Conservation (phyloP, 2,329 filamentous ascomycete species). For the Ascochyta viciae-villosae region DNA sequence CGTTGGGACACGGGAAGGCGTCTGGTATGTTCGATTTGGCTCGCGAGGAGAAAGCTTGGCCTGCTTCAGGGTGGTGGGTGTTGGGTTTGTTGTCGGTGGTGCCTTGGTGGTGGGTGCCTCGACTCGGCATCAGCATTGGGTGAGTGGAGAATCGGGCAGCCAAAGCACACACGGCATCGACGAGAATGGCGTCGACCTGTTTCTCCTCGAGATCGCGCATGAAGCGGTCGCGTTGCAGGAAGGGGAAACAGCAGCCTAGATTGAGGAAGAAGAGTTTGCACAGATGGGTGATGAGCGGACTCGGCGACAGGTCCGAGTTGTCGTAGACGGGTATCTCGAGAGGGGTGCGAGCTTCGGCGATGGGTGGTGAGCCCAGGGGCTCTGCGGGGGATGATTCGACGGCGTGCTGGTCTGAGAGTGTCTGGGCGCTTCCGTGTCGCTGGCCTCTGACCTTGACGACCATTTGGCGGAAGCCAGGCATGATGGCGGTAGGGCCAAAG, state of each 20-base stretch:
- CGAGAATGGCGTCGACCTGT: constrained; percentile 80
- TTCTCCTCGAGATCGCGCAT: constrained; percentile 80
- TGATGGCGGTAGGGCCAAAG: constrained; percentile 89
- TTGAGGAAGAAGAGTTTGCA: constrained; percentile 82
- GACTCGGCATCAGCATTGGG: constrained; percentile 59
- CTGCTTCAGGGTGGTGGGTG: constrained; percentile 67
- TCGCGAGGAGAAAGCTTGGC: constrained; percentile 78
- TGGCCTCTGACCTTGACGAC: constrained; percentile 76
- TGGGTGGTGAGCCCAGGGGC: constrained; percentile 37
- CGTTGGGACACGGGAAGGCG: constrained; percentile 80
- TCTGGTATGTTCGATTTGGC: constrained; percentile 85
- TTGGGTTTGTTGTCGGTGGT: constrained; percentile 25
- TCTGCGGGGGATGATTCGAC: constrained; percentile 47
- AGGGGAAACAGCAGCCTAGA: constrained; percentile 85
- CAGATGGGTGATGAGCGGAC: constrained; percentile 76
- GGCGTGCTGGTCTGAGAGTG: constrained; percentile 57
- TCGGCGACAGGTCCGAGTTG: constrained; percentile 73
- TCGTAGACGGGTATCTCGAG: constrained; percentile 74
- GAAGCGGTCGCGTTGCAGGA: constrained; percentile 76
- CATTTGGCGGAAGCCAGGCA: constrained; percentile 93
- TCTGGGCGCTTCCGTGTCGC: constrained; percentile 65
- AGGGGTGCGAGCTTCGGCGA: constrained; percentile 51
- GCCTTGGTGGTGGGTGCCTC: constrained; percentile 53
- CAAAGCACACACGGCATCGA: constrained; percentile 84
- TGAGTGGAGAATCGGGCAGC: constrained; percentile 79